Percentiles rank a stretch among this genome's conserved stretches.
These are phyloP conservation scores for Laguncularia racemosa DNA, from an alignment of 345 rosid genomes.

Conservation along the genomic window DNA sequence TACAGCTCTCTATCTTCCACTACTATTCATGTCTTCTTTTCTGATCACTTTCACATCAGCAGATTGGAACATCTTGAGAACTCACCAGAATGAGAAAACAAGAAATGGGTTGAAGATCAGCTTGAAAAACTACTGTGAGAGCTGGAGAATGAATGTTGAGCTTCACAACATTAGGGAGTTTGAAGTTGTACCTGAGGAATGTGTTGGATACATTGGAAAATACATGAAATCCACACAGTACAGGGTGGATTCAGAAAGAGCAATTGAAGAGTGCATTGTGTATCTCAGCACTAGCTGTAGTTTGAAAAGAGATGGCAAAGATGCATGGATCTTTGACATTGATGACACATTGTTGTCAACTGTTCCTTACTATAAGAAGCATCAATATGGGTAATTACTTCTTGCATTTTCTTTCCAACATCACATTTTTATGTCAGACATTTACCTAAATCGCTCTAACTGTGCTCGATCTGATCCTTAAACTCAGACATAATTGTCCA, in stretches of 20 bases:
- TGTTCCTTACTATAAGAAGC: conserved; percentile 15
- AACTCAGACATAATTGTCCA: too few relatives aligned
- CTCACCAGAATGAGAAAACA: not conserved
- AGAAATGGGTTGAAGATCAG: conserved; percentile 8
- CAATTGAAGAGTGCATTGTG: conserved; percentile 13
- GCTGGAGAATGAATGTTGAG: conserved; percentile 20
- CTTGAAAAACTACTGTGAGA: conserved; percentile 18
- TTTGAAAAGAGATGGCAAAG: conserved; percentile 13
- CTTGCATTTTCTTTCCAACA: not conserved
- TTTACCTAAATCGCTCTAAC: too few relatives aligned
- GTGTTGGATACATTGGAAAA: conserved; percentile 9
- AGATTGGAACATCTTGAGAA: conserved; percentile 16
- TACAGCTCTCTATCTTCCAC: too few relatives aligned
- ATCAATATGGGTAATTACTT: conserved; percentile 12
- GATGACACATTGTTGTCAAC: conserved; percentile 15
- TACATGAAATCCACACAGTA: conserved; percentile 10
- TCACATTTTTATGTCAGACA: too few relatives aligned
- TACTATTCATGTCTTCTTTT: not conserved
- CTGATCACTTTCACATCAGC: conserved; percentile 3
- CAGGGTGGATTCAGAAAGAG: conserved; percentile 9
- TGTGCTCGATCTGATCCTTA: too few relatives aligned
- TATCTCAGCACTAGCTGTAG: conserved; percentile 16
- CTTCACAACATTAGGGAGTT: conserved; percentile 17
- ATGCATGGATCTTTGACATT: conserved; percentile 19
- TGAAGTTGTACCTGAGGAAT: conserved; percentile 14